Evolutionary conservation across 2,329 filamentous ascomycete genomes (phyloP).

Genomic region (Aspergillus floridensis): DNA sequence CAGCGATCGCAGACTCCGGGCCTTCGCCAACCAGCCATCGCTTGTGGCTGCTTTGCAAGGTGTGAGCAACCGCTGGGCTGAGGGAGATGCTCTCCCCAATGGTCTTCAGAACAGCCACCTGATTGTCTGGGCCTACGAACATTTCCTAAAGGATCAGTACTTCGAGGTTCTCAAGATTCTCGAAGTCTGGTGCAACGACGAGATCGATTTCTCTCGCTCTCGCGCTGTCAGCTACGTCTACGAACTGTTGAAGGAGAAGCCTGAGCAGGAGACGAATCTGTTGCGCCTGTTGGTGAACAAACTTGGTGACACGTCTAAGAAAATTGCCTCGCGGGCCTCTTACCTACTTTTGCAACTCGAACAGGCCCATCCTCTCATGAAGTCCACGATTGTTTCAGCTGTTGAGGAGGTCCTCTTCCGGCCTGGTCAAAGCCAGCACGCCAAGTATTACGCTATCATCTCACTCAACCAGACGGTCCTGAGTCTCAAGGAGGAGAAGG

Average conservation of each 20-base stretch:
- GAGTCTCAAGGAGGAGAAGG: slow-evolving; percentile 74
- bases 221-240: slow-evolving; percentile 88
- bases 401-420: slow-evolving; percentile 88
- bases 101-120: slow-evolving; percentile 73
- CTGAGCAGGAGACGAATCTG: slow-evolving; percentile 94
- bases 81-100: slow-evolving; percentile 68
- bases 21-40: slow-evolving; percentile 76
- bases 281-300: slow-evolving; percentile 92
- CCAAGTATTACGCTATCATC: slow-evolving; percentile 94
- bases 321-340: slow-evolving; percentile 89
- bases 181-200: slow-evolving; percentile 90
- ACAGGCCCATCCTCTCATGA: slow-evolving; percentile 89
- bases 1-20: slow-evolving; percentile 72
- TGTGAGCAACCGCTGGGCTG: slow-evolving; percentile 61
- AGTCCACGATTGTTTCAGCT: slow-evolving; percentile 75
- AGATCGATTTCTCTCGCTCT: slow-evolving; percentile 88
- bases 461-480: slow-evolving; percentile 96
- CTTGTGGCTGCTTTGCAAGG: slow-evolving; percentile 70
- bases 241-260: slow-evolving; percentile 88
- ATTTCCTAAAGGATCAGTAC: slow-evolving; percentile 91
- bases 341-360: slow-evolving; percentile 91
- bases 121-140: slow-evolving; percentile 86
- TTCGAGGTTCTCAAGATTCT: slow-evolving; percentile 91
- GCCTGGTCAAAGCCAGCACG: slow-evolving; percentile 80
- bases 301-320: slow-evolving; percentile 89